Percentiles rank a stretch among this genome's conserved stretches.
Evolutionary conservation across 148 eudicot genomes (phyloP).

Genomic region (Fagopyrum esculentum): DNA sequence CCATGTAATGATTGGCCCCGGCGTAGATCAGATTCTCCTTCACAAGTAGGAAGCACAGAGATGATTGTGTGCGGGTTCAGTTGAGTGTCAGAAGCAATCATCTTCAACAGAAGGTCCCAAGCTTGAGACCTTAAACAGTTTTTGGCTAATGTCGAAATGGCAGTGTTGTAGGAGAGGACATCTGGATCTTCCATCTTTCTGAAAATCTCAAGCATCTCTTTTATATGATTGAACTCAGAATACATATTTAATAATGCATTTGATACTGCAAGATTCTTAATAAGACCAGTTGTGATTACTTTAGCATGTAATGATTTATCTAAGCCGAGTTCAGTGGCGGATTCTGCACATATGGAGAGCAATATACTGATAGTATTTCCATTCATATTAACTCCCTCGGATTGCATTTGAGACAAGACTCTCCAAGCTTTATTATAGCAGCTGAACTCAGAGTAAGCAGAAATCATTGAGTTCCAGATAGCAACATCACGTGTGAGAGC

Average conservation of each 20-base stretch:
- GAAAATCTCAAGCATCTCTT: slow-evolving; percentile 27
- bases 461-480: slow-evolving; percentile 44
- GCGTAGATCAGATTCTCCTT: slow-evolving; percentile 18
- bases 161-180: slow-evolving; percentile 34
- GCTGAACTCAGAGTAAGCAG: slow-evolving; percentile 21
- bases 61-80: slow-evolving; percentile 39
- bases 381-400: slow-evolving; percentile 25
- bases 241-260: slow-evolving; percentile 38
- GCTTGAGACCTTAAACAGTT: slow-evolving; percentile 24
- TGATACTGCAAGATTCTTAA: slow-evolving; percentile 16
- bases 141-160: slow-evolving; percentile 27
- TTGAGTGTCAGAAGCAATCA: slow-evolving; percentile 23
- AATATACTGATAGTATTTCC: slow-evolving; percentile 29
- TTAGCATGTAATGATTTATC: slow-evolving; percentile 35
- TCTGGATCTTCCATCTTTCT: slow-evolving; percentile 19
- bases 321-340: slow-evolving; percentile 16
- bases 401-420: slow-evolving; percentile 29
- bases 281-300: slow-evolving; percentile 24
- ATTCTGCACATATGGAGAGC: slow-evolving; percentile 24
- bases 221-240: slow-evolving; percentile 17
- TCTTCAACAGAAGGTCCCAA: slow-evolving; percentile 31
- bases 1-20: slow-evolving; percentile 39
- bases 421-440: slow-evolving; percentile 23
- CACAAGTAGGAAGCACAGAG: slow-evolving; percentile 31
- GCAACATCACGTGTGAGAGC: slow-evolving; percentile 24